Evolutionary conservation across 805 yeast genomes (phyloP).

Genomic region (Ogataea naganishii): DNA sequence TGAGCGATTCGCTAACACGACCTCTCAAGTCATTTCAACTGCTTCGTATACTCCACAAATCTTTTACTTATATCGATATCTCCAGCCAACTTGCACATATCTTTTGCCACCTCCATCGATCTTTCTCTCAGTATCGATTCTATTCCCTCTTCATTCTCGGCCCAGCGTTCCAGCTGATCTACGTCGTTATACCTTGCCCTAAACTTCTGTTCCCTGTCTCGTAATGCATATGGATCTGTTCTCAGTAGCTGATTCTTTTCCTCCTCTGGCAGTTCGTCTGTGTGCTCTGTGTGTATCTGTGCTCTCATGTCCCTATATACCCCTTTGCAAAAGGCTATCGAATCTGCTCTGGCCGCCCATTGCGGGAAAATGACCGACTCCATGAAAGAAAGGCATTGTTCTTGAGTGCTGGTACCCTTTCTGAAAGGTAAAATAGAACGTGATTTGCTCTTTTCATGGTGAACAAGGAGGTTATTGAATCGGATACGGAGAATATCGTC

Average conservation of each 20-base stretch:
- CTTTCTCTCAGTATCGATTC: slow-evolving; percentile 32
- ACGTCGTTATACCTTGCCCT: slow-evolving; percentile 21
- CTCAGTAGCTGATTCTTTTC: slow-evolving; percentile 20
- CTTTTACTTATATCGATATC: too few relatives aligned
- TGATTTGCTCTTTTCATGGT: slow-evolving; percentile 13
- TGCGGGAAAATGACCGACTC: slow-evolving; percentile 30
- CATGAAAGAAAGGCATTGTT: slow-evolving; percentile 28
- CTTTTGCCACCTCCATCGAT: slow-evolving; percentile 24
- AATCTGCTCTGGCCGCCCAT: slow-evolving; percentile 34
- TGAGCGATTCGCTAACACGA: too few relatives aligned
- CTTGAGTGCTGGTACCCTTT: slow-evolving; percentile 4
- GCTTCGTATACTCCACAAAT: too few relatives aligned
- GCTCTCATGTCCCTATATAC: slow-evolving; percentile 21
- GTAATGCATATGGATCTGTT: slow-evolving; percentile 43
- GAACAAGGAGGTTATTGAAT: slow-evolving; percentile 29
- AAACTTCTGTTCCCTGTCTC: slow-evolving; percentile 25
- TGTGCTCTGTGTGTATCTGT: slow-evolving; percentile 20
- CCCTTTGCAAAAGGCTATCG: slow-evolving; percentile 32
- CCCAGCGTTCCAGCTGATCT: slow-evolving; percentile 24
- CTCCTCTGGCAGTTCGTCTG: slow-evolving; percentile 9
- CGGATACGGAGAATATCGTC: slow-evolving; percentile 40
- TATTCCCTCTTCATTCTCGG: slow-evolving; percentile 29
- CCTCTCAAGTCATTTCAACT: too few relatives aligned
- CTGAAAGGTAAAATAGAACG: slow-evolving; percentile 14
- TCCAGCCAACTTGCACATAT: slow-evolving; percentile 21